Conservation (phyloP, 106 monocot genomes). For the Dioscorea zingiberensis region DNA sequence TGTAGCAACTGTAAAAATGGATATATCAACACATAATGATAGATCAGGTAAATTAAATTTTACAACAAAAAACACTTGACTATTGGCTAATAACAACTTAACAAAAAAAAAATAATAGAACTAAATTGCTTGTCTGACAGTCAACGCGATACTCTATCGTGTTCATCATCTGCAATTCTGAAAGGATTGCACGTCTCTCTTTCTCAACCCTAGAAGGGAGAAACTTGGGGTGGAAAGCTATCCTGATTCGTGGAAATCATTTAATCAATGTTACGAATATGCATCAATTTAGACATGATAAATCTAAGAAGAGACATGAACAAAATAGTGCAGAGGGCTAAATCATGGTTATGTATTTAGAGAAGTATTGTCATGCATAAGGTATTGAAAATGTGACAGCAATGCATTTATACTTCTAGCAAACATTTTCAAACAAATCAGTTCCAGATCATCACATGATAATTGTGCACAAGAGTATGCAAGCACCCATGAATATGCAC, state of each 20-base stretch:
- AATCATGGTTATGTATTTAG: too few relatives aligned
- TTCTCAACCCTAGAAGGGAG: slow-evolving; percentile 74
- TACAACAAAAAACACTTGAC: neutral
- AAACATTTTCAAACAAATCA: too few relatives aligned
- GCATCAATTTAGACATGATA: too few relatives aligned
- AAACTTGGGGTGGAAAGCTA: slow-evolving; percentile 81
- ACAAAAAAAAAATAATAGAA: neutral
- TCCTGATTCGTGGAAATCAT: slow-evolving; percentile 21
- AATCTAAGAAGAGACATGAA: too few relatives aligned
- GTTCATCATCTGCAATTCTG: slow-evolving; percentile 88
- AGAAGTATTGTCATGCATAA: too few relatives aligned
- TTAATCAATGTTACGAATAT: too few relatives aligned
- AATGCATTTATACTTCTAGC: too few relatives aligned
- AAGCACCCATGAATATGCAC: too few relatives aligned
- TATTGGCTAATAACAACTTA: neutral
- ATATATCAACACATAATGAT: neutral
- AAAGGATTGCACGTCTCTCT: slow-evolving; percentile 78
- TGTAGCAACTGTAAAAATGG: slow-evolving; percentile 68
- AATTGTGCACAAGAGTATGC: too few relatives aligned
- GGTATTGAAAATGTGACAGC: too few relatives aligned
- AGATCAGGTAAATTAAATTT: neutral
- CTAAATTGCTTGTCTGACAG: slow-evolving; percentile 44
- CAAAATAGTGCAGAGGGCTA: too few relatives aligned
- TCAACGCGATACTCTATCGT: slow-evolving; percentile 85
- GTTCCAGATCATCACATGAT: too few relatives aligned